Conservation (phyloP, 2,329 filamentous ascomycete species). For the Periglandula ipomoeae region DNA sequence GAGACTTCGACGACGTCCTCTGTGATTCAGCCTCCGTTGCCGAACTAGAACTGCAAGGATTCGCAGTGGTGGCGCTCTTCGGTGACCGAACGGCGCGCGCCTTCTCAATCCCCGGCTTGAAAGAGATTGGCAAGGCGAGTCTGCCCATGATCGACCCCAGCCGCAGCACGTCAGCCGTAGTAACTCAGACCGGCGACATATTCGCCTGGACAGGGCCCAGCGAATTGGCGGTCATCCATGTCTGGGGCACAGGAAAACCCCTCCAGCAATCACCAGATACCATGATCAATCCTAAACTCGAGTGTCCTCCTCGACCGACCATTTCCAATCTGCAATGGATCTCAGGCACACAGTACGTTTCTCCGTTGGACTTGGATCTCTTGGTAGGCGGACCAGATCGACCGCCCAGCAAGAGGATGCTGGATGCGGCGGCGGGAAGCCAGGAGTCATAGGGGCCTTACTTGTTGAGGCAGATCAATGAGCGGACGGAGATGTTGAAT, state of each 20-base stretch:
- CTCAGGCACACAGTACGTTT: slow-evolving; percentile 84
- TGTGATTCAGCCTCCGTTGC: slow-evolving; percentile 76
- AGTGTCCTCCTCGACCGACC: slow-evolving; percentile 72
- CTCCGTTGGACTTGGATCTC: slow-evolving; percentile 77
- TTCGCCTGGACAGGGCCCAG: slow-evolving; percentile 84
- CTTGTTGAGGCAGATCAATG: slow-evolving; percentile 77
- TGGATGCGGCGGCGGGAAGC: slow-evolving; percentile 59
- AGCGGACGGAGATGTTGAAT: slow-evolving; percentile 79
- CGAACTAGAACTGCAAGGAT: slow-evolving; percentile 64
- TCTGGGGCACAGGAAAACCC: slow-evolving; percentile 67
- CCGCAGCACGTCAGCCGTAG: slow-evolving; percentile 58
- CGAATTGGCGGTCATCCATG: slow-evolving; percentile 72
- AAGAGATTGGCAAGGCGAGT: slow-evolving; percentile 64
- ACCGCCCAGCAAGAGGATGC: slow-evolving; percentile 80
- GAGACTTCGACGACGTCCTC: slow-evolving; percentile 72
- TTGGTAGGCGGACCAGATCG: slow-evolving; percentile 83
- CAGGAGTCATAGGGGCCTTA: slow-evolving; percentile 68
- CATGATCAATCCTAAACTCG: slow-evolving; percentile 67
- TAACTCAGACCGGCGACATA: slow-evolving; percentile 72
- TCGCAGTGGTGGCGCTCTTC: slow-evolving; percentile 75
- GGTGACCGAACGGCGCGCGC: slow-evolving; percentile 72
- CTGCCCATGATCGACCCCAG: slow-evolving; percentile 65
- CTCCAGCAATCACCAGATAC: slow-evolving; percentile 59
- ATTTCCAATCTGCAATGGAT: slow-evolving; percentile 98
- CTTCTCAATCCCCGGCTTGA: slow-evolving; percentile 79